A percentile compares a stretch with the other conserved stretches of the same genome.
Conservation (phyloP, 1,139 yeast genomes). For the Protomyces inouyei region DNA sequence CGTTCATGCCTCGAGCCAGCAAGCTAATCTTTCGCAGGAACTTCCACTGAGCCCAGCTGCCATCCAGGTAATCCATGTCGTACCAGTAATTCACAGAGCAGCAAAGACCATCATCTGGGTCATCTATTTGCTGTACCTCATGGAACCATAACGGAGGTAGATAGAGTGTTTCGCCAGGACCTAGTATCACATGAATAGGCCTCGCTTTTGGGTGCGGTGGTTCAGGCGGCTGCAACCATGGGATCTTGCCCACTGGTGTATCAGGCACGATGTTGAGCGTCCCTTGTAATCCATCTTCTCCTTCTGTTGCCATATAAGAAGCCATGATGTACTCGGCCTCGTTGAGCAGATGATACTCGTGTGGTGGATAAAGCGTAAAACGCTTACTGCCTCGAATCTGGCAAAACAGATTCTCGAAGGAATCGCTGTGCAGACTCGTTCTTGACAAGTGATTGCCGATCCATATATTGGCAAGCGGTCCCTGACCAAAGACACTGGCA, state of each 20-base stretch:
- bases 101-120: slow-evolving; percentile 35
- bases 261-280: neutral
- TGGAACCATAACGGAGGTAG: slow-evolving; percentile 46
- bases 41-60: slow-evolving; percentile 29
- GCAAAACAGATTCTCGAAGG: slow-evolving; percentile 42
- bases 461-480: slow-evolving; percentile 43
- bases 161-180: slow-evolving; percentile 42
- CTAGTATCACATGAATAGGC: slow-evolving; percentile 35
- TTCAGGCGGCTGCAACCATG: slow-evolving; percentile 10
- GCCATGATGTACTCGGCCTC: slow-evolving; percentile 18
- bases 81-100: slow-evolving; percentile 44
- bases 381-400: slow-evolving; percentile 41
- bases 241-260: neutral
- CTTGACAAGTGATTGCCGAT: slow-evolving; percentile 40
- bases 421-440: slow-evolving; percentile 43
- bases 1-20: slow-evolving; percentile 2
- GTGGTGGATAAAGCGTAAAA: slow-evolving; percentile 42
- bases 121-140: slow-evolving; percentile 37
- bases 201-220: slow-evolving; percentile 1
- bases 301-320: neutral
- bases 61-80: slow-evolving; percentile 32
- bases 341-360: slow-evolving; percentile 28
- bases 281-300: neutral
- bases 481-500: slow-evolving; percentile 35
- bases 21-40: slow-evolving; percentile 23